These are phyloP conservation scores for Sporopachydermia cereana DNA, from an alignment of 1,139 yeast genomes.

Conservation along the genomic window DNA sequence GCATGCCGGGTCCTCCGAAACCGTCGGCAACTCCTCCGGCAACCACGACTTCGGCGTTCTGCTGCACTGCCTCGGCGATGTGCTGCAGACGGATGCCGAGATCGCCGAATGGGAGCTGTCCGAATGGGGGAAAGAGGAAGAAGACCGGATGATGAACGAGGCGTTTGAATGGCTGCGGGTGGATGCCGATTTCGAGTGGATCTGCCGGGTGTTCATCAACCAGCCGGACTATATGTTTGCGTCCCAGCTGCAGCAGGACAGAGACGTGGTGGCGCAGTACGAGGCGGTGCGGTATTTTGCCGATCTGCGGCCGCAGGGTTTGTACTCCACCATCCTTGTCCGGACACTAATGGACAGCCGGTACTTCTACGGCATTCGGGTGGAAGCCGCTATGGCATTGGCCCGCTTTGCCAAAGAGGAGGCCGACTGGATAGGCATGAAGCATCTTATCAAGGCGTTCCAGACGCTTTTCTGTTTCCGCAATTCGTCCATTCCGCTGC, in stretches of 20 bases:
- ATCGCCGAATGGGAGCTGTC: slow-evolving; percentile 59
- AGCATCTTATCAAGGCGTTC: slow-evolving; percentile 61
- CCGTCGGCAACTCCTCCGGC: slow-evolving; percentile 12
- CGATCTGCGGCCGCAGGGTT: slow-evolving; percentile 41
- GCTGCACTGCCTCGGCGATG: slow-evolving; percentile 67
- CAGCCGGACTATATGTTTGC: slow-evolving; percentile 96
- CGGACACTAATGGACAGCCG: slow-evolving; percentile 76
- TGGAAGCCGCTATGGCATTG: slow-evolving; percentile 77
- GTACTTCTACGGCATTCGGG: slow-evolving; percentile 81
- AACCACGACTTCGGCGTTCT: slow-evolving; percentile 27
- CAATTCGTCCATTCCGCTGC: slow-evolving; percentile 52
- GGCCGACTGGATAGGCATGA: slow-evolving; percentile 57
- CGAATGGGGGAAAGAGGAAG: slow-evolving; percentile 66
- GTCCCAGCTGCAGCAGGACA: slow-evolving; percentile 84
- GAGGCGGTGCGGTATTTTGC: slow-evolving; percentile 75
- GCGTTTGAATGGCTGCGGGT: slow-evolving; percentile 97
- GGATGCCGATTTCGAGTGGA: slow-evolving; percentile 97
- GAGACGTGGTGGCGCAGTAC: slow-evolving; percentile 92
- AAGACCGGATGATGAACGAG: slow-evolving; percentile 57
- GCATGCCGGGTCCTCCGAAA: slow-evolving; percentile 8
- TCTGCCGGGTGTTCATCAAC: slow-evolving; percentile 64
- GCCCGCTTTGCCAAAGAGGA: slow-evolving; percentile 54
- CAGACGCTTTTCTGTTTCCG: slow-evolving; percentile 64
- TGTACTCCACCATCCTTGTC: slow-evolving; percentile 68
- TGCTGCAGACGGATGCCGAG: slow-evolving; percentile 49